Conservation (phyloP, 164 flowering plant species). For the grape (Vitis vinifera) region DNA sequence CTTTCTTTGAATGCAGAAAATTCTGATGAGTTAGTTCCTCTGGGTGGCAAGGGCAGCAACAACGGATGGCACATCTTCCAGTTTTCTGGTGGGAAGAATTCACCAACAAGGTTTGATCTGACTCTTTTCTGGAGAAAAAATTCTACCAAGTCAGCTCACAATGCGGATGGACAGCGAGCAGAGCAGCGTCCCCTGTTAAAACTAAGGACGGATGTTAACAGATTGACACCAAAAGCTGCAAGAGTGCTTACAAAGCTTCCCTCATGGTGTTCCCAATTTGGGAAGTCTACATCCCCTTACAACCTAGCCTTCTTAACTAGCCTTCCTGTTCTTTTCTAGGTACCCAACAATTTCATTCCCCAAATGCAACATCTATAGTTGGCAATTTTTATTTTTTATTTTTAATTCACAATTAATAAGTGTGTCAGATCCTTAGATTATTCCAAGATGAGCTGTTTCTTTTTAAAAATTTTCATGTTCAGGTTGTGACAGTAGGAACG, state of each 20-base stretch:
- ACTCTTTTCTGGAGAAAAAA: conserved; percentile 59
- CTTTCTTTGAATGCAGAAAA: conserved; percentile 32
- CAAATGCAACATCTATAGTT: too few species aligned
- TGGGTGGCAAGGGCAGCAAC: conserved; percentile 42
- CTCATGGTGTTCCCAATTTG: conserved; percentile 83
- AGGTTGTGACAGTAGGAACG: too few species aligned
- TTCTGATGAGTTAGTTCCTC: conserved; percentile 52
- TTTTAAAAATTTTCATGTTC: too few species aligned
- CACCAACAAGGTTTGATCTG: conserved; percentile 62
- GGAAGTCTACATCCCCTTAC: conserved; percentile 84
- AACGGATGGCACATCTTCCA: conserved; percentile 91
- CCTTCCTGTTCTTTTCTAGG: conserved; percentile 62
- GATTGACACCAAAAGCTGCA: conserved; percentile 62
- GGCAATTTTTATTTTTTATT: background rate
- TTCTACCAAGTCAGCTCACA: conserved; percentile 15
- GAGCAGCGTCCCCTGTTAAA: conserved; percentile 41
- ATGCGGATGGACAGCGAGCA: background rate
- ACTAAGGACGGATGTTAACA: conserved; percentile 78
- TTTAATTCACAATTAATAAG: background rate
- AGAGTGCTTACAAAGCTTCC: conserved; percentile 74
- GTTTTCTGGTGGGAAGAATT: conserved; percentile 80
- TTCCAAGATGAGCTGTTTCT: too few species aligned
- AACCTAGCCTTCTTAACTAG: conserved; percentile 65
- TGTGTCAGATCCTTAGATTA: too few species aligned
- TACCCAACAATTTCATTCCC: background rate